phyloP scores from a whole-genome alignment of 192 early-diverging fungal genomes.

The Umbelopsis sp. region DNA sequence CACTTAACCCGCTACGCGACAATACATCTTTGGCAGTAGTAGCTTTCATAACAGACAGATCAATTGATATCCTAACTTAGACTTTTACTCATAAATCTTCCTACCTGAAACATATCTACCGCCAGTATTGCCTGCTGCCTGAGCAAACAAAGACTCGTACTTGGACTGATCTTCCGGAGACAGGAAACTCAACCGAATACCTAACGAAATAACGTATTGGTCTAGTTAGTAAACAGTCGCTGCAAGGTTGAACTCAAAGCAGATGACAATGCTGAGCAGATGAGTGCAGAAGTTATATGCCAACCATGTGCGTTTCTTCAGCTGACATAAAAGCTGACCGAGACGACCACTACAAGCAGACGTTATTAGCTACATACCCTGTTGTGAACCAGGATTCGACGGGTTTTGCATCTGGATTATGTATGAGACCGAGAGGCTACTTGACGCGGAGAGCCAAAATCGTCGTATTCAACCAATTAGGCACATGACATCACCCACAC shows the following conservation, averaged over 20 bases:
- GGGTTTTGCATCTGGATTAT: constrained; percentile 12
- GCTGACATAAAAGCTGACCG: too few species aligned
- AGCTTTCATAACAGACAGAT: constrained; percentile 22
- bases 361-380: not conserved
- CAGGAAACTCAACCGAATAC: constrained; percentile 41
- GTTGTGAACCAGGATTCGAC: constrained; percentile 8
- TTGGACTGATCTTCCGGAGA: constrained; percentile 40
- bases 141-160: constrained; percentile 42
- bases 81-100: not conserved
- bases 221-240: constrained; percentile 5
- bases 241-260: not conserved
- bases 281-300: too few species aligned
- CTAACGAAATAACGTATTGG: not conserved
- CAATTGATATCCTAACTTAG: constrained; percentile 6
- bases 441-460: constrained; percentile 16
- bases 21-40: constrained; percentile 36
- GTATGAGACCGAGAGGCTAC: constrained; percentile 6
- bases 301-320: too few species aligned
- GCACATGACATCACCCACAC: constrained; percentile 18
- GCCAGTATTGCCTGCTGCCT: constrained; percentile 22
- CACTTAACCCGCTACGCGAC: constrained; percentile 27
- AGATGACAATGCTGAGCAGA: too few species aligned
- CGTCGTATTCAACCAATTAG: not conserved
- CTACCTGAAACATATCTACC: constrained; percentile 26
- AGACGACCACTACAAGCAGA: too few species aligned